These are phyloP conservation scores for Aureoboletus auriporus DNA, from an alignment of 768 basidiomycete genomes.

Conservation along the genomic window DNA sequence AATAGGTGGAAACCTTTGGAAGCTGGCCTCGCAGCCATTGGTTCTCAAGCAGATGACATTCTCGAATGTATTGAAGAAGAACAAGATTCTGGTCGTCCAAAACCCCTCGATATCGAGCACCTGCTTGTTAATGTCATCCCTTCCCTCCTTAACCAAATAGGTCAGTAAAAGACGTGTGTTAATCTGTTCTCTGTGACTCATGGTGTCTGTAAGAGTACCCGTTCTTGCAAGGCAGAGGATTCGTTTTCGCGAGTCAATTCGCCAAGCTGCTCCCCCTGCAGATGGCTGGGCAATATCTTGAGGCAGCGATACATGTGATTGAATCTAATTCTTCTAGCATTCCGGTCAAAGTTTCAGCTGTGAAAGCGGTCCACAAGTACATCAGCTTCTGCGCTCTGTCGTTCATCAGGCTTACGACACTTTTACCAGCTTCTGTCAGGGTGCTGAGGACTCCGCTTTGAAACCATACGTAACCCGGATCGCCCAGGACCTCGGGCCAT, in stretches of 20 bases:
- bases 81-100: slow-evolving; percentile 53
- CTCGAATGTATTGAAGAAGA: slow-evolving; percentile 77
- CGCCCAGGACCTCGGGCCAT: slow-evolving; percentile 77
- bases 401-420: slow-evolving; percentile 3
- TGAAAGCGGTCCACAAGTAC: slow-evolving; percentile 91
- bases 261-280: slow-evolving; percentile 66
- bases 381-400: slow-evolving; percentile 18
- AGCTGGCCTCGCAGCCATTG: slow-evolving; percentile 75
- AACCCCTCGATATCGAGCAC: slow-evolving; percentile 72
- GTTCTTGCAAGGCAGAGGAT: slow-evolving; percentile 92
- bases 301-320: slow-evolving; percentile 82
- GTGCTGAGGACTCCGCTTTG: slow-evolving; percentile 52
- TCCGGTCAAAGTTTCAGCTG: slow-evolving; percentile 92
- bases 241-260: slow-evolving; percentile 92
- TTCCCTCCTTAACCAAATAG: slow-evolving; percentile 61
- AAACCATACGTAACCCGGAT: slow-evolving; percentile 68
- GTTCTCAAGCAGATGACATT: slow-evolving; percentile 74
- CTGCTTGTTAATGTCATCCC: slow-evolving; percentile 80
- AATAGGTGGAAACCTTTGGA: slow-evolving; percentile 91
- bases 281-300: slow-evolving; percentile 81
- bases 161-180: slow-evolving; percentile 39
- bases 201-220: slow-evolving; percentile 56
- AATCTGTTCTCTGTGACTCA: neutral
- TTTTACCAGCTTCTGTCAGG: slow-evolving; percentile 61
- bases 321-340: slow-evolving; percentile 67